A percentile compares a stretch with the other conserved stretches of the same genome.
Conservation (phyloP, 2,329 filamentous ascomycete genomes). For the Aspergillus aculeatinus region DNA sequence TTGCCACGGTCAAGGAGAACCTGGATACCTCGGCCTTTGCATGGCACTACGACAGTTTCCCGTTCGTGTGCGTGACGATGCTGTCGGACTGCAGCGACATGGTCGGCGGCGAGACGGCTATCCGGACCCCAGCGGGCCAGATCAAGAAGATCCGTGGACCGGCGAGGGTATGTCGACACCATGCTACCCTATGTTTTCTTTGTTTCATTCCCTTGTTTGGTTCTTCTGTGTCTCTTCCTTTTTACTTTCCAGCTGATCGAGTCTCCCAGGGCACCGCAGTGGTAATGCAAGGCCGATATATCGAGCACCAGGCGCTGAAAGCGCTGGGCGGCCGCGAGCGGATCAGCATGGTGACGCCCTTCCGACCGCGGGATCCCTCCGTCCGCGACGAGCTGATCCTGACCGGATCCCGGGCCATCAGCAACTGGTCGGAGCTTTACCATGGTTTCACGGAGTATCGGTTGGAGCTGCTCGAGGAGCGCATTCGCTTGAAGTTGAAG, state of each 20-base stretch:
- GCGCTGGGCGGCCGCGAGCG: background rate
- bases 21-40: background rate
- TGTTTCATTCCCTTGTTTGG: too few species aligned
- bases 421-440: background rate
- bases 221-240: too few species aligned
- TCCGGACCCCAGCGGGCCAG: background rate
- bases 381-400: background rate
- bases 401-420: background rate
- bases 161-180: background rate
- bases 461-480: background rate
- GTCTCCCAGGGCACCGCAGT: background rate
- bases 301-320: constrained; percentile 3
- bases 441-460: background rate
- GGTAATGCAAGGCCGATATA: constrained; percentile 6
- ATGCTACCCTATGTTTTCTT: too few species aligned
- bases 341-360: constrained; percentile 2
- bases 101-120: constrained; percentile 58
- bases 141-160: constrained; percentile 3
- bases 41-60: constrained; percentile 55
- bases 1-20: too few species aligned
- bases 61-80: constrained; percentile 66
- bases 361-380: background rate
- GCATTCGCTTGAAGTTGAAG: background rate
- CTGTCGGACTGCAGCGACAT: constrained; percentile 61
- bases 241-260: too few species aligned